Base-by-base conservation (phyloP, 208 protist species). In the Leishmania gerbilli region DNA sequence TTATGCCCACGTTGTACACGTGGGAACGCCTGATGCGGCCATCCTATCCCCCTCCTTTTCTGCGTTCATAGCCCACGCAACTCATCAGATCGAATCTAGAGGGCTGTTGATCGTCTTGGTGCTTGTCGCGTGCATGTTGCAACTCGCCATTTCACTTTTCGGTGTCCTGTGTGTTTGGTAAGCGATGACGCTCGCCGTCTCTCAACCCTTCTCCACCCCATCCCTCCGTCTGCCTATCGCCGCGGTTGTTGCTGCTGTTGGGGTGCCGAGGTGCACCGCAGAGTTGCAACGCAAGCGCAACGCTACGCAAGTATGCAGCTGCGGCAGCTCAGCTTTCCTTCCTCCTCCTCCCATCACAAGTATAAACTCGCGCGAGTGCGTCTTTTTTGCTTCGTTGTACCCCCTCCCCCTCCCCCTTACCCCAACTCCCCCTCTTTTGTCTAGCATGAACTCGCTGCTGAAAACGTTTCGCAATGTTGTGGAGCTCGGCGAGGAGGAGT, bases 401-500 rank as follows among this genome's bases (percentile, higher is more conserved):
- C 13, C 27, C 24, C 27, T 64, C 42, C 42, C 42, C 31, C 31
- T 34, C 17, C 31, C 31, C 19, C 24, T 62, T 1, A 1, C 21
- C 31, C 17, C 15, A 42, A 4, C 27, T 64, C 42, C 42, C 42
- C 31, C 31, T 34, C 19, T 34, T 49, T 49, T 11, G 8, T 9
- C 71, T 19, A 3, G 31, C 34, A 88, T 89, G 84, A 80, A 90
- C 37, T 79, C 80, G 0, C 56, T 90, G 42, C 79, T 90, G 4
- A 74, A 77, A 58, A 80, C 64, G 2, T 75, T 92, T 45, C 86
- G 88, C 31, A 74, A 85, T 67, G 86, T 88, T 31, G 82, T 87
- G 42, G 88, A 88, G 49, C 76, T 89, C 17, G 71, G 75, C 0
- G 71, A 89, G 31, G 86, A 89, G 47, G 81, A 84, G 27, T 75